These are phyloP conservation scores for Strigomonas galati DNA, from an alignment of 208 protist genomes.

Conservation along the genomic window DNA sequence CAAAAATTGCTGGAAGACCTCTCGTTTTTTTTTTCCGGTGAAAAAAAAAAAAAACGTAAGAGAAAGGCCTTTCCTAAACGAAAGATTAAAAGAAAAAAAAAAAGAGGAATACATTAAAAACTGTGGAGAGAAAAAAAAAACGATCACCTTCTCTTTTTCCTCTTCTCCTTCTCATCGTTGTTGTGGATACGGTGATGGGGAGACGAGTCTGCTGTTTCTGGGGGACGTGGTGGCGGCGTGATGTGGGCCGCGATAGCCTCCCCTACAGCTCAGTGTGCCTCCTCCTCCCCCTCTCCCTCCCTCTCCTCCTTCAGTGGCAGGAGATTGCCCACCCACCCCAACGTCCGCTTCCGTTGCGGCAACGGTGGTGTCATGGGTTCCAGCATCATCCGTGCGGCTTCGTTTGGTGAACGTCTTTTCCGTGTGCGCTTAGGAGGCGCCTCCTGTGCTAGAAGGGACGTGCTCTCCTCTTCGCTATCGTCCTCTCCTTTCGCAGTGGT, in stretches of 20 bases:
- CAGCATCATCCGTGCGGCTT: neutral
- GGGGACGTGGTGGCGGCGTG: neutral
- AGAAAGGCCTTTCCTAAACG: conserved; percentile 1
- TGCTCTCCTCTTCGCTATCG: neutral
- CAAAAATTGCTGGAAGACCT: conserved; percentile 14
- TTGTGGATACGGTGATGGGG: no score
- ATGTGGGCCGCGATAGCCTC: neutral
- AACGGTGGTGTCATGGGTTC: neutral
- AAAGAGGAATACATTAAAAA: neutral
- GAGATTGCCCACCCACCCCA: neutral
- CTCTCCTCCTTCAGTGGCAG: no score
- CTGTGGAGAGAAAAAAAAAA: neutral
- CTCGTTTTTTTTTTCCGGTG: neutral
- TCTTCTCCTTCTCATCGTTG: neutral
- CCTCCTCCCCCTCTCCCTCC: neutral
- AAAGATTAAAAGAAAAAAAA: conserved; percentile 12
- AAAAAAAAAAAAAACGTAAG: conserved; percentile 7
- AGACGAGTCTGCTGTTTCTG: no score
- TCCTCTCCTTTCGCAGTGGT: neutral
- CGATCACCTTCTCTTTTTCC: neutral
- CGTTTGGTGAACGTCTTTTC: neutral
- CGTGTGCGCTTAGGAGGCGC: no score
- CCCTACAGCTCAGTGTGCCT: neutral
- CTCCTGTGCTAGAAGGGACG: neutral
- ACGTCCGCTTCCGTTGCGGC: neutral